A percentile compares a stretch with the other conserved stretches of the same genome.
phyloP scores from a whole-genome alignment of 306 rosid genomes.

The Pterocarpus santalinus region DNA sequence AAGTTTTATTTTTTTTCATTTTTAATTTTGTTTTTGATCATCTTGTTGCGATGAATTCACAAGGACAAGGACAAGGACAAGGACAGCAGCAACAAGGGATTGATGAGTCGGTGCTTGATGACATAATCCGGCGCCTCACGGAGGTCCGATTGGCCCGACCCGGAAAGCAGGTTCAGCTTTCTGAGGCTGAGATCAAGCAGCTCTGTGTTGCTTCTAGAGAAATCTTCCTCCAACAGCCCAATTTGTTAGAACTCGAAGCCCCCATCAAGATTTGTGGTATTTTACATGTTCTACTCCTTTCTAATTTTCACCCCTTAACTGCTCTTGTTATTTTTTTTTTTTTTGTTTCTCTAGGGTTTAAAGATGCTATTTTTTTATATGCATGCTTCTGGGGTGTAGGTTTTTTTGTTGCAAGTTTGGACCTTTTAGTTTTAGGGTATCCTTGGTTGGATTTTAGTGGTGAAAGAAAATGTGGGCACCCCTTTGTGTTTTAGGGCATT shows the following conservation, averaged over 20 bases:
- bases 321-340: not conserved
- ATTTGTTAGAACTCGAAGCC: constrained; percentile 95
- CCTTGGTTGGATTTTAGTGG: not conserved
- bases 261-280: constrained; percentile 96
- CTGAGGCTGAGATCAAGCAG: constrained; percentile 94
- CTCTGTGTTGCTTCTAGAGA: constrained; percentile 82
- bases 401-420: constrained; percentile 37
- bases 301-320: not conserved
- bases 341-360: constrained; percentile 16
- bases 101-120: constrained; percentile 85
- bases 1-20: not conserved
- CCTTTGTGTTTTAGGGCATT: constrained; percentile 43
- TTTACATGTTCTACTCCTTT: not conserved
- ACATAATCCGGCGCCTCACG: constrained; percentile 85
- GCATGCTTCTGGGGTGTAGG: not conserved
- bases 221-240: constrained; percentile 81
- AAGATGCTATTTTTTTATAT: not conserved
- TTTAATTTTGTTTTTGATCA: not conserved
- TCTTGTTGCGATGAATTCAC: constrained; percentile 60
- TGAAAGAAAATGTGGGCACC: constrained; percentile 37
- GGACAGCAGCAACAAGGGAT: constrained; percentile 54
- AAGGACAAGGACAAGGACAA: constrained; percentile 35
- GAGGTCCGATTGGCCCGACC: constrained; percentile 87
- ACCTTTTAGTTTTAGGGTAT: constrained; percentile 40
- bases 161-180: constrained; percentile 89